Evolutionary conservation across 129 eudicot genomes (phyloP).

Genomic region (Helianthus tuberosus): DNA sequence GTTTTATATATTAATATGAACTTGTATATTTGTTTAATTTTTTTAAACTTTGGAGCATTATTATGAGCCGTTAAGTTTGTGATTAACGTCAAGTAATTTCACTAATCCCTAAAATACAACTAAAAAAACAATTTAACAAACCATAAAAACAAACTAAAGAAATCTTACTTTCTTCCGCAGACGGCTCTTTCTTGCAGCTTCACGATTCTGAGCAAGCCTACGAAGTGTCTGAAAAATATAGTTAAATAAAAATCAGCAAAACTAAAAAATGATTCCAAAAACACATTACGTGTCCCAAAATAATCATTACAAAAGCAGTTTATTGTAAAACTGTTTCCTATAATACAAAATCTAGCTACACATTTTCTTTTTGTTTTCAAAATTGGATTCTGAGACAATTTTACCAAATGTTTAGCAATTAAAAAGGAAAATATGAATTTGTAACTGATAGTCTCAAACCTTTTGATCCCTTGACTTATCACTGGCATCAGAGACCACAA

Average conservation of each 20-base stretch:
- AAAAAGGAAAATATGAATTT: constrained; percentile 1
- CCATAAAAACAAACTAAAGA: not conserved
- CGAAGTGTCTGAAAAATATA: constrained; percentile 70
- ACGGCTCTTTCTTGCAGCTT: constrained; percentile 95
- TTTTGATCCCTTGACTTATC: constrained; percentile 92
- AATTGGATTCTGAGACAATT: not conserved
- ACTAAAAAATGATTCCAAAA: constrained; percentile 1
- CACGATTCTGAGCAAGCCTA: constrained; percentile 97
- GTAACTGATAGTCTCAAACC: constrained; percentile 43
- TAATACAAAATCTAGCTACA: not conserved
- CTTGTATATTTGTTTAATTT: no score
- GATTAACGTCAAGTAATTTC: not conserved
- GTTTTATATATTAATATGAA: no score
- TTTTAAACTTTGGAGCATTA: not conserved
- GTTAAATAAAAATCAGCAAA: constrained; percentile 18
- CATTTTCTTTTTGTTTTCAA: not conserved
- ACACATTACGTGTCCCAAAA: not conserved
- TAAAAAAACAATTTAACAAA: constrained; percentile 1
- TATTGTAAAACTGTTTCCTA: not conserved
- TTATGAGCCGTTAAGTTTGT: not conserved
- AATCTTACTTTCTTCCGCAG: constrained; percentile 70
- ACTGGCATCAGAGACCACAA: constrained; percentile 85
- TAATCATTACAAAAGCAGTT: not conserved
- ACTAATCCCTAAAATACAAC: not conserved
- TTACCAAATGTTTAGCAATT: constrained; percentile 4